Base-by-base conservation (phyloP, 768 basidiomycete genomes). In the Amanita rubescens region DNA sequence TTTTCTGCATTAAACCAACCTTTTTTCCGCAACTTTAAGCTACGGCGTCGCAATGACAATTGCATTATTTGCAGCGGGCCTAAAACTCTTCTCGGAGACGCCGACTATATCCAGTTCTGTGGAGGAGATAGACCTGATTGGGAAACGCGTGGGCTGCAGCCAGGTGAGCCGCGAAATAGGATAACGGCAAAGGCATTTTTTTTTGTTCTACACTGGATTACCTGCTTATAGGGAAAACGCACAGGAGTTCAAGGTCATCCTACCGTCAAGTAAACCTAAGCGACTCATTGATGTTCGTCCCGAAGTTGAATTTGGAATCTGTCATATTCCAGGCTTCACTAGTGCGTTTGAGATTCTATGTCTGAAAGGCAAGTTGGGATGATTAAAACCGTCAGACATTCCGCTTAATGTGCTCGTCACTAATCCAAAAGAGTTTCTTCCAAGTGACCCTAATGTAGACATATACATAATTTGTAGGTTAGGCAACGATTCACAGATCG, bases 401-500 rank as follows among this genome's bases (percentile, higher is more conserved):
- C 89, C 93, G 0, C 74, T 96, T 10, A 69, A 72, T 19, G 71
- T 78, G 38, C 71, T 94, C 2, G 71, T 87, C 1, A 76, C 79
- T 2, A 71, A 83, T 51, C 93, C 91, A 0, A 57, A 65, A n/a
- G 59, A 67, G 1, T 66, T 73, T 50, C 47, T 82, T n/a, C 61
- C 70, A 5, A 35, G 57, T 3, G 57, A 62, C 37, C 45, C 55
- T 24, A 50, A 56, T 17, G 64, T 58, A 9, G 65, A 72, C 8
- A 71, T 72, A 5, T 82, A 82, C 55, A 70, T 96, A 15, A 67
- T 96, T 24, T 98, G 94, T 67, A 78, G 91, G 27, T 73, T 92
- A 19, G 94, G 95, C 4, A 98, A 97, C 62, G 95, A 97, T 66
- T 95, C 92, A 1, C 90, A 92, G 65, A 78, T 90, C 17, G 95